These are phyloP conservation scores for Curvularia spicifera DNA, from an alignment of 2,329 filamentous ascomycete species.

Conservation along the genomic window DNA sequence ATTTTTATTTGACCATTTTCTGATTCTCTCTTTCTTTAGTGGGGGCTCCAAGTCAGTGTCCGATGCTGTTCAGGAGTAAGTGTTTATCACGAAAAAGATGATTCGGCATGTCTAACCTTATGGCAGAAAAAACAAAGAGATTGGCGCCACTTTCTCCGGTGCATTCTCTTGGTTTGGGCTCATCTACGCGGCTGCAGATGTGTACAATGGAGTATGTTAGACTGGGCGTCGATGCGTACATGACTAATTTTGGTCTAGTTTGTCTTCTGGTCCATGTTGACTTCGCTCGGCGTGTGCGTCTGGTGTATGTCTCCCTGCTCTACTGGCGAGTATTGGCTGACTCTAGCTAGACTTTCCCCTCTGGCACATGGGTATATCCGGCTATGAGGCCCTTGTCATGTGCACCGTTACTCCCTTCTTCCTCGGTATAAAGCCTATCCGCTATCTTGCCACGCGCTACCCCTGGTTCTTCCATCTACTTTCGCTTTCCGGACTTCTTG, in stretches of 20 bases:
- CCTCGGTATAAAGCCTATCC: constrained; percentile 72
- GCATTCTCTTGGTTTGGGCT: constrained; percentile 76
- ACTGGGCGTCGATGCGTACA: not conserved
- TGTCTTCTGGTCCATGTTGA: constrained; percentile 94
- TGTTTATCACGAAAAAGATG: constrained; percentile 14
- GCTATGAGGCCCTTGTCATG: constrained; percentile 91
- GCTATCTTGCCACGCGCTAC: constrained; percentile 71
- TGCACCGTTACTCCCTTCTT: constrained; percentile 80
- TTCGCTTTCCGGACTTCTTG: constrained; percentile 77
- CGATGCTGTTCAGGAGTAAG: constrained; percentile 69
- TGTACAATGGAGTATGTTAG: constrained; percentile 82
- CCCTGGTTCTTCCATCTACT: constrained; percentile 75
- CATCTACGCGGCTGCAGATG: constrained; percentile 82
- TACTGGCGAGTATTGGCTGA: constrained; percentile 21
- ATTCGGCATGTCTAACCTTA: constrained; percentile 29
- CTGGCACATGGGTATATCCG: constrained; percentile 99
- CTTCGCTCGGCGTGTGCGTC: constrained; percentile 83
- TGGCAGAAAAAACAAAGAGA: constrained; percentile 74
- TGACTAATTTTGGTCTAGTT: constrained; percentile 63
- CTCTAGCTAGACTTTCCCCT: constrained; percentile 78
- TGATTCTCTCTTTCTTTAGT: constrained; percentile 44
- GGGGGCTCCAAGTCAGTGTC: constrained; percentile 57
- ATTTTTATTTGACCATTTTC: constrained; percentile 44
- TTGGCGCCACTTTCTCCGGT: constrained; percentile 71
- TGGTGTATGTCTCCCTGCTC: constrained; percentile 74